phyloP scores from a whole-genome alignment of 1,139 yeast species.

The Saccharomyces hybrid region DNA sequence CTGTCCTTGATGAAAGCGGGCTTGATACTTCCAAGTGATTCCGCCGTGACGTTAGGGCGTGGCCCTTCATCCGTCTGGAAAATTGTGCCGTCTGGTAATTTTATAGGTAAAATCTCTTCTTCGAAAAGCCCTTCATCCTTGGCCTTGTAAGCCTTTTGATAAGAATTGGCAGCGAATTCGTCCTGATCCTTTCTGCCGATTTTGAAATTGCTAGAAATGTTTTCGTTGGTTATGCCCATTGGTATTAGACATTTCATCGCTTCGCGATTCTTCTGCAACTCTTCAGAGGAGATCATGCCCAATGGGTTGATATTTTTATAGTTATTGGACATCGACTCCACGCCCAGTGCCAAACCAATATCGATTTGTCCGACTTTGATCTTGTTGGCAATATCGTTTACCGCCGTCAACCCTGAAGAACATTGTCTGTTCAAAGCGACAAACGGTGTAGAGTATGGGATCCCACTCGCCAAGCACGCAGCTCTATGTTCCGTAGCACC shows the following conservation, averaged over 20 bases:
- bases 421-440: slow-evolving; percentile 87
- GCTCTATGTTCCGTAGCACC: slow-evolving; percentile 92
- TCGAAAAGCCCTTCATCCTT: slow-evolving; percentile 62
- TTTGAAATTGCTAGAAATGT: slow-evolving; percentile 55
- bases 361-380: slow-evolving; percentile 81
- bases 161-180: slow-evolving; percentile 79
- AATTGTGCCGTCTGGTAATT: slow-evolving; percentile 32
- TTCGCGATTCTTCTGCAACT: slow-evolving; percentile 38
- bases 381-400: slow-evolving; percentile 82
- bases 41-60: slow-evolving; percentile 76
- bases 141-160: slow-evolving; percentile 74
- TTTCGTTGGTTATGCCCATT: slow-evolving; percentile 88
- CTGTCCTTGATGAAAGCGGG: slow-evolving; percentile 79
- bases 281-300: slow-evolving; percentile 49
- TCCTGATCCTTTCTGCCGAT: slow-evolving; percentile 73
- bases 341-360: slow-evolving; percentile 87
- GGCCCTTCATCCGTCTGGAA: slow-evolving; percentile 87
- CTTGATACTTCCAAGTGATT: slow-evolving; percentile 59
- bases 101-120: slow-evolving; percentile 77
- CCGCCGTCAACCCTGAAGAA: slow-evolving; percentile 87
- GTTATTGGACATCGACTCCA: slow-evolving; percentile 81
- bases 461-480: slow-evolving; percentile 67
- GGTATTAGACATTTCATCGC: slow-evolving; percentile 68
- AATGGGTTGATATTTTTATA: slow-evolving; percentile 66
- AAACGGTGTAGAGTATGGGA: slow-evolving; percentile 65